Conservation (phyloP, 306 rosid genomes). For the Lathyrus sativus region DNA sequence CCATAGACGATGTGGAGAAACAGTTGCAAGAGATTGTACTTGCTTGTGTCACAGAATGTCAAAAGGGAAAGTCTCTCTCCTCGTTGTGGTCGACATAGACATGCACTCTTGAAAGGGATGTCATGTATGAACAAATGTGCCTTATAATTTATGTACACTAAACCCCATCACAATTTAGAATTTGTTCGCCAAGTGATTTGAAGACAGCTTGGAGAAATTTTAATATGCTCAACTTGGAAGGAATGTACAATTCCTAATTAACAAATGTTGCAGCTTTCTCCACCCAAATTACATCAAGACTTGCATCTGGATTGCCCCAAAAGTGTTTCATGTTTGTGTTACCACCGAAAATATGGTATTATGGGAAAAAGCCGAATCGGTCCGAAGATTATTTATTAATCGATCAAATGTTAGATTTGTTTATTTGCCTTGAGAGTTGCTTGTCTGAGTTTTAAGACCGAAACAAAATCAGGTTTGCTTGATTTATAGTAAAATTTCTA, state of each 20-base stretch:
- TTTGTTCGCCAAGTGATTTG: conserved; percentile 21
- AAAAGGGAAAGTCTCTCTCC: conserved; percentile 64
- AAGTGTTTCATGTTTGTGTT: conserved; percentile 1
- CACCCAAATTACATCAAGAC: neutral
- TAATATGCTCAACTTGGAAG: conserved; percentile 25
- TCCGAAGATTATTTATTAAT: conserved; percentile 21
- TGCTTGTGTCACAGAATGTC: conserved; percentile 57
- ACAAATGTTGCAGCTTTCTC: neutral
- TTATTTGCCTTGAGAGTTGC: neutral
- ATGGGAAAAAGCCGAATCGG: conserved; percentile 14
- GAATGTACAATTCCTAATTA: neutral
- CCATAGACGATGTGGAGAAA: conserved; percentile 78
- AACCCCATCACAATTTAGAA: conserved; percentile 2
- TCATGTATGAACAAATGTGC: conserved; percentile 12
- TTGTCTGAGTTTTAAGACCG: neutral
- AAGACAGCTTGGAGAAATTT: conserved; percentile 2
- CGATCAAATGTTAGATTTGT: neutral
- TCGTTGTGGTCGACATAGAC: conserved; percentile 53
- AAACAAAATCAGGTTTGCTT: neutral
- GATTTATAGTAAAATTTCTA: too few species aligned
- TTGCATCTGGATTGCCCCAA: neutral
- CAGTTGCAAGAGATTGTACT: conserved; percentile 60
- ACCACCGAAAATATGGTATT: neutral
- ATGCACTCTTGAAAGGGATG: conserved; percentile 6
- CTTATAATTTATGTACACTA: neutral